Percentiles rank a stretch among this genome's conserved stretches.
These are phyloP conservation scores for Trametes elegans DNA, from an alignment of 768 basidiomycete genomes.

Conservation along the genomic window DNA sequence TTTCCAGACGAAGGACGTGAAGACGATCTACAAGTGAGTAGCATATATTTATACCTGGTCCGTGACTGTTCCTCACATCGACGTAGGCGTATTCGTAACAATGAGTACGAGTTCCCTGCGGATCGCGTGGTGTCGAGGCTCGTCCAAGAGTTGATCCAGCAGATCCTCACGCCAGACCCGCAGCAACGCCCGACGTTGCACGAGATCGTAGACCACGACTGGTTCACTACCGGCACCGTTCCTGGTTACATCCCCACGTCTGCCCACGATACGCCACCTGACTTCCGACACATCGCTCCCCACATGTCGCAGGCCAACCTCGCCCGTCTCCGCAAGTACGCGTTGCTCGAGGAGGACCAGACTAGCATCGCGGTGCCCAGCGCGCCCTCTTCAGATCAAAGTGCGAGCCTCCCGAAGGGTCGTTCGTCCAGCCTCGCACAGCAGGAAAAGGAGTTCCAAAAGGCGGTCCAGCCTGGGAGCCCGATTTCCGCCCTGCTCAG, in stretches of 20 bases:
- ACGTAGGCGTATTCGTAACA: constrained; percentile 83
- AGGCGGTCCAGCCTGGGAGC: constrained; percentile 91
- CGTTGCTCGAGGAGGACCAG: constrained; percentile 65
- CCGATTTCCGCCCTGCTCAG: constrained; percentile 90
- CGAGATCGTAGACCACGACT: constrained; percentile 80
- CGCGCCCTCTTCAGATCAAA: constrained; percentile 24
- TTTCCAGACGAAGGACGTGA: constrained; percentile 98
- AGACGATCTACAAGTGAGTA: constrained; percentile 87
- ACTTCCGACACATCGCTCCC: constrained; percentile 67
- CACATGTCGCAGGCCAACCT: constrained; percentile 68
- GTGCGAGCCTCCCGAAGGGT: constrained; percentile 19
- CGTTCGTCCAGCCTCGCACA: constrained; percentile 65
- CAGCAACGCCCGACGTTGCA: constrained; percentile 78
- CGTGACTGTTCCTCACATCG: not conserved
- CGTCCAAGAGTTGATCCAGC: constrained; percentile 73
- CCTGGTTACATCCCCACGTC: constrained; percentile 79
- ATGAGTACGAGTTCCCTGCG: constrained; percentile 88
- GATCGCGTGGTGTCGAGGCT: constrained; percentile 71
- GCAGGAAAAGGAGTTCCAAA: constrained; percentile 96
- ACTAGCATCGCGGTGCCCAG: constrained; percentile 44
- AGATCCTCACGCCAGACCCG: constrained; percentile 85
- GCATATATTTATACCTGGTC: not conserved
- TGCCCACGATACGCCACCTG: constrained; percentile 72
- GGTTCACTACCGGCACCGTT: constrained; percentile 79
- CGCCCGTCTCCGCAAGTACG: constrained; percentile 56